Conservation (phyloP, 2,329 filamentous ascomycete genomes). For the Xylaria sp. region DNA sequence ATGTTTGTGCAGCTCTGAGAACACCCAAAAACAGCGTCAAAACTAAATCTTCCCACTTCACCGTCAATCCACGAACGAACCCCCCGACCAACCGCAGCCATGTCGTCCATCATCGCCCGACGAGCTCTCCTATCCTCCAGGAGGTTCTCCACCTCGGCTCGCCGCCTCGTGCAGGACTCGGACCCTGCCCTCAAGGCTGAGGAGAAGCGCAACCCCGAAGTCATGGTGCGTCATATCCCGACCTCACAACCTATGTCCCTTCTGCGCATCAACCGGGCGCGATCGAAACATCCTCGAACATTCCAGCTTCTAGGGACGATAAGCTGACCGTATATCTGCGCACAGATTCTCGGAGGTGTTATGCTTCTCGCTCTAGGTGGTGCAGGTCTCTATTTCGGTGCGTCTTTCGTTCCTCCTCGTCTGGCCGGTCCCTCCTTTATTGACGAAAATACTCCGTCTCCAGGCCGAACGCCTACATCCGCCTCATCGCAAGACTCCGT, state of each 20-base stretch:
- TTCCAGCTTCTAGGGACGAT: neutral
- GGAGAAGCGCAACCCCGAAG: conserved; percentile 66
- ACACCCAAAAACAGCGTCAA: conserved; percentile 22
- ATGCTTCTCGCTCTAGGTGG: conserved; percentile 90
- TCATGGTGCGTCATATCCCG: conserved; percentile 56
- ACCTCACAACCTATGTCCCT: neutral
- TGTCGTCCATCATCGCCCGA: conserved; percentile 64
- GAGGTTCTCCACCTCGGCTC: conserved; percentile 64
- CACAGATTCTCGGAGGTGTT: conserved; percentile 86
- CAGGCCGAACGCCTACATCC: conserved; percentile 83
- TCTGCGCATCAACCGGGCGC: neutral
- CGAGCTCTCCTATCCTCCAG: conserved; percentile 19
- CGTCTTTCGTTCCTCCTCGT: conserved; percentile 42
- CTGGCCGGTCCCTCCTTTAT: neutral
- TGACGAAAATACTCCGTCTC: conserved; percentile 14
- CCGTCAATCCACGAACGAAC: conserved; percentile 27
- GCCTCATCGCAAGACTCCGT: conserved; percentile 84
- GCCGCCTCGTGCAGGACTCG: conserved; percentile 57
- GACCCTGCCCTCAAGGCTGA: conserved; percentile 65
- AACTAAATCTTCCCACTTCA: conserved; percentile 5
- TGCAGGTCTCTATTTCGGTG: conserved; percentile 91
- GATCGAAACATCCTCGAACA: neutral
- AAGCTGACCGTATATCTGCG: conserved; percentile 37
- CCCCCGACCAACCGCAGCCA: conserved; percentile 51
- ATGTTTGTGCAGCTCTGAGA: conserved; percentile 14